Percentiles rank a stretch among this genome's conserved stretches.
phyloP scores from a whole-genome alignment of 2,329 filamentous ascomycete genomes.

The Xylariaceae sp. region DNA sequence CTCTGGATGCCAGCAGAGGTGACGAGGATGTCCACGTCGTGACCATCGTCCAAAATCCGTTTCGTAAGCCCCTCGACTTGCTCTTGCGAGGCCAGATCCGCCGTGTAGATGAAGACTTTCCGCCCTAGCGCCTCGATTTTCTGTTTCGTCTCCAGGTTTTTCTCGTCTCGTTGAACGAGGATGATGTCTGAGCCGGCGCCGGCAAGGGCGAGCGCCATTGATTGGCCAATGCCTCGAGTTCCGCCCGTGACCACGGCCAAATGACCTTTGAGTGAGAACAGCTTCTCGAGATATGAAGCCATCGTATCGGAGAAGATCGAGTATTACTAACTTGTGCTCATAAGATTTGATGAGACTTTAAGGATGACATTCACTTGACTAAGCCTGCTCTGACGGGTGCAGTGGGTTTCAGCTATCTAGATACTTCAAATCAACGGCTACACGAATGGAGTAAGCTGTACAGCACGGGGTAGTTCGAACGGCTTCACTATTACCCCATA shows the following conservation, averaged over 20 bases:
- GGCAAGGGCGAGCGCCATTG: slow-evolving; percentile 61
- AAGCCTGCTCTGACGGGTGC: no score
- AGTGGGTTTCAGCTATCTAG: no score
- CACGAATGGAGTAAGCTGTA: no score
- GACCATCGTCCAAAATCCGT: slow-evolving; percentile 63
- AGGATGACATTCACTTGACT: no score
- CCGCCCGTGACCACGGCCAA: slow-evolving; percentile 61
- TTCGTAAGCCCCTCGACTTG: slow-evolving; percentile 66
- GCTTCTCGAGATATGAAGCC: slow-evolving; percentile 31
- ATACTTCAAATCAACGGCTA: no score
- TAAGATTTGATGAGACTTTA: background rate
- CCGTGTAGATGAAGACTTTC: slow-evolving; percentile 69
- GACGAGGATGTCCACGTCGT: slow-evolving; percentile 75
- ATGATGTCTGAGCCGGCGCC: slow-evolving; percentile 62
- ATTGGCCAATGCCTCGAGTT: slow-evolving; percentile 62
- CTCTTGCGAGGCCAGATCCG: slow-evolving; percentile 66
- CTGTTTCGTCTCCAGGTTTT: slow-evolving; percentile 58
- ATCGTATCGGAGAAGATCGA: no score
- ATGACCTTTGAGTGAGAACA: slow-evolving; percentile 60
- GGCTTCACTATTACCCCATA: no score
- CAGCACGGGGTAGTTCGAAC: no score
- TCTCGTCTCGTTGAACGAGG: slow-evolving; percentile 55
- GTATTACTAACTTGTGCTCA: no score
- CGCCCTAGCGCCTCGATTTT: slow-evolving; percentile 69
- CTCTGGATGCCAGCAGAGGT: slow-evolving; percentile 87